Evolutionary conservation across 208 protist species (phyloP).

Genomic region (Leishmania guyanensis): DNA sequence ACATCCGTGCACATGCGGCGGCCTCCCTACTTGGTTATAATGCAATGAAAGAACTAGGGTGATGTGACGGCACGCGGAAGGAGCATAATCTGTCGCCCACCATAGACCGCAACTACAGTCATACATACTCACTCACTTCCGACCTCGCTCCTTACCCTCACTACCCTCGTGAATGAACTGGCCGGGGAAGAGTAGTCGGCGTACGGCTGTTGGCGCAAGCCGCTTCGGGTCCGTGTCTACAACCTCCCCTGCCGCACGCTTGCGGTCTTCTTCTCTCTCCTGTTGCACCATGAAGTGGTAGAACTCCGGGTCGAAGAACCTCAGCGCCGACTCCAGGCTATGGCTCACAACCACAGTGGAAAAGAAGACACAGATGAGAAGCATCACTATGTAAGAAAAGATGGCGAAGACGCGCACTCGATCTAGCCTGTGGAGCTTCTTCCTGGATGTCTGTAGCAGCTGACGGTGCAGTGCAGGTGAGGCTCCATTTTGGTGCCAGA

Average conservation of each 20-base stretch:
- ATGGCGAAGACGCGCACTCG: conserved; percentile 62
- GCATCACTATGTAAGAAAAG: conserved; percentile 65
- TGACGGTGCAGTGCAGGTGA: conserved; percentile 61
- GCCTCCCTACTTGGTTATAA: neutral
- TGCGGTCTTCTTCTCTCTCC: conserved; percentile 65
- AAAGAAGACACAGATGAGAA: conserved; percentile 51
- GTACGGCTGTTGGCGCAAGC: conserved; percentile 67
- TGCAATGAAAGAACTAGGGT: neutral
- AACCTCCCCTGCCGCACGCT: conserved; percentile 43
- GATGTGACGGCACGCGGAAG: neutral
- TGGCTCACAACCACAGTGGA: conserved; percentile 56
- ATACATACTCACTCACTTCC: neutral
- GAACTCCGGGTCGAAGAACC: conserved; percentile 80
- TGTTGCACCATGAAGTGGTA: conserved; percentile 78
- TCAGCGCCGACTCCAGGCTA: conserved; percentile 54
- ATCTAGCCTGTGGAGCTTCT: conserved; percentile 30
- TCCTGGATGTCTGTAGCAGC: conserved; percentile 34
- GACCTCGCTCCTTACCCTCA: neutral
- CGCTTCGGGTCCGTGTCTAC: conserved; percentile 82
- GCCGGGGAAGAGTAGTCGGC: conserved; percentile 68
- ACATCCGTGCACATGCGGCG: neutral
- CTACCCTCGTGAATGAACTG: conserved; percentile 63
- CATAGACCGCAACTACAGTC: no score
- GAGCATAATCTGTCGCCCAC: neutral
- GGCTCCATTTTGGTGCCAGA: conserved; percentile 81